Percentiles rank a stretch among this genome's conserved stretches.
Conservation (phyloP, 768 basidiomycete genomes). For the Phlebiopsis gigantea region DNA sequence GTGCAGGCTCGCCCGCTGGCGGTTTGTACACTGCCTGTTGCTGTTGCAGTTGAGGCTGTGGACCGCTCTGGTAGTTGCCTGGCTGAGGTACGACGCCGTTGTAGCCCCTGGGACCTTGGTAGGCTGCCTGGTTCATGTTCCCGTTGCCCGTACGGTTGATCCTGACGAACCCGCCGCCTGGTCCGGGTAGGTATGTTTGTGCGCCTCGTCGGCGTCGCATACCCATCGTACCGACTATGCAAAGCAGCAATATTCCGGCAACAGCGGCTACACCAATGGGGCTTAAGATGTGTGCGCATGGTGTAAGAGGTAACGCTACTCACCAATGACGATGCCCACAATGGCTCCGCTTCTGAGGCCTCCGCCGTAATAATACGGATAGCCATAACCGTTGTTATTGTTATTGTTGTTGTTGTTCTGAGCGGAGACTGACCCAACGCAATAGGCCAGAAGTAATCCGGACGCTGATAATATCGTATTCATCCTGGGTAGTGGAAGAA, state of each 20-base stretch:
- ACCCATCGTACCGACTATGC: neutral
- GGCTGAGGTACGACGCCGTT: neutral
- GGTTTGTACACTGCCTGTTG: neutral
- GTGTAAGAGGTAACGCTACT: neutral
- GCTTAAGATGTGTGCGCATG: neutral
- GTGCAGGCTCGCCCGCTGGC: neutral
- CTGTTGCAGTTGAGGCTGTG: neutral
- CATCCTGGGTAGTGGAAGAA: neutral
- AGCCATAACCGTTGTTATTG: too few relatives aligned
- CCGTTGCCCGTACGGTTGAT: neutral
- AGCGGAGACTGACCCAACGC: neutral
- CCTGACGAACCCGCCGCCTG: neutral
- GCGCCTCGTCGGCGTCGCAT: constrained; percentile 1
- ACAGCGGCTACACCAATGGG: neutral
- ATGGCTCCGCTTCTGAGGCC: neutral
- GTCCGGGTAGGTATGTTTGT: neutral
- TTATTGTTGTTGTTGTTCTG: too few relatives aligned
- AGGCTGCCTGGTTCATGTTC: neutral
- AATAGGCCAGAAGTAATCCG: neutral
- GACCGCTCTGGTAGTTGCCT: neutral
- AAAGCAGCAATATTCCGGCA: neutral
- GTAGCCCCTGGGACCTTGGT: neutral
- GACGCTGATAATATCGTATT: neutral
- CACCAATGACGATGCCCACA: constrained; percentile 5
- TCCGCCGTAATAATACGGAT: neutral